Evolutionary conservation across 2,329 filamentous ascomycete genomes (phyloP), one percentile per base, ranked within the genome.

Genomic region (Aspergillus terreus): DNA sequence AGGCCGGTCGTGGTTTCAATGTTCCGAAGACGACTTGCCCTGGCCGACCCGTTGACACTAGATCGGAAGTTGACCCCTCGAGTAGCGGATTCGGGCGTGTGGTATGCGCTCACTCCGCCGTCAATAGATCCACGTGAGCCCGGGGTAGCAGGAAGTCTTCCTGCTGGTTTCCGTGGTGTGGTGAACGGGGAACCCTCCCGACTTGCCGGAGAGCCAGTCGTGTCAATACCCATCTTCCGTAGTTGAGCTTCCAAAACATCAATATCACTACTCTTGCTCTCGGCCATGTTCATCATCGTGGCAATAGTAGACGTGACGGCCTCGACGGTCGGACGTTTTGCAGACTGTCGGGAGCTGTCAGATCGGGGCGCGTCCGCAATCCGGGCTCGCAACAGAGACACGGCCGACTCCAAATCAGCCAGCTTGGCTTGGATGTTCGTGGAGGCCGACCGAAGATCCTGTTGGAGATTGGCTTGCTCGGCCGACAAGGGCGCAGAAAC

Each of bases 221-320:
- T 57, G 45, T 70, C 68, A 32, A 89, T 71, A 6, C 81, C 80
- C 19, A 95, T 72, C 66, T 85, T 89, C 53, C 87, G 85, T 74
- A 99, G 83, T 67, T 96, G 89, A 44, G 85, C 83, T 72, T 97
- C 94, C 30, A 97, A 79, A 6, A 96, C 83, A 67, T 96, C 90
- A 47, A 99, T 85, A 62, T 97, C 92, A 52, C 87, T 89, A 65
- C 88, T 94, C 67, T 90, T 88, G 73, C 90, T 90, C 76, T 97
- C 90, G 0, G 88, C 88, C 86, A 96, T 92, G 53, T 78, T 82
- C 32, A 92, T 96, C 87, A 99, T 92, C 66, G 94, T 96, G 52
- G 79, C 78, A 58, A 99, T 95, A 1, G 94, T 99, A 53, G 88
- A 89, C 60, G 92, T 86, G 17, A 99, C 89, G 0, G 90, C 90